phyloP scores from a whole-genome alignment of 1,284 basidiomycete genomes.

The Trichosporon inkin region DNA sequence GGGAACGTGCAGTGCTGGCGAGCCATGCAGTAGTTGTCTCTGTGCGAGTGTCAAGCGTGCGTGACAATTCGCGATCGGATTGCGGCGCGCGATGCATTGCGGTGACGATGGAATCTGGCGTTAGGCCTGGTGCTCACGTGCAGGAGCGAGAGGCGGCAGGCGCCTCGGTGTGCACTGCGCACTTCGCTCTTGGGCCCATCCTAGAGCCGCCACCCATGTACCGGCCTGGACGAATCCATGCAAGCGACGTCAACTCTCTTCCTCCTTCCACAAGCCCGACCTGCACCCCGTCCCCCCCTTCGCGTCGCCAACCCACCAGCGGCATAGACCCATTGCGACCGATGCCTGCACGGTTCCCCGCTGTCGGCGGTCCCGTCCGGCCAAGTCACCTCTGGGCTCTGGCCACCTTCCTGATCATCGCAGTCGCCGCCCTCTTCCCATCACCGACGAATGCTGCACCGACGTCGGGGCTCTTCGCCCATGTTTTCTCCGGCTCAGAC shows the following conservation, averaged over 20 bases:
- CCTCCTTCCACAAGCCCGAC: neutral
- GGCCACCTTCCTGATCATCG: neutral
- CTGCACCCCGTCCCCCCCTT: neutral
- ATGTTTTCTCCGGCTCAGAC: neutral
- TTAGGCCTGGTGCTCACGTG: too few relatives aligned
- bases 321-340: neutral
- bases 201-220: neutral
- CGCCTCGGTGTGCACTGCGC: too few relatives aligned
- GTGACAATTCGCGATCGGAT: too few relatives aligned
- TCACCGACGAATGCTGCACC: neutral
- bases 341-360: slow-evolving; percentile 8
- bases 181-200: neutral
- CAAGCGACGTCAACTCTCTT: neutral
- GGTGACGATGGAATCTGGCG: too few relatives aligned
- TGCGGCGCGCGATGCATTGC: too few relatives aligned
- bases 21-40: neutral
- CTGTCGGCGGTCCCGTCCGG: slow-evolving; percentile 6
- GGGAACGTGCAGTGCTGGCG: too few relatives aligned
- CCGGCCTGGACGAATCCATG: neutral
- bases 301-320: neutral
- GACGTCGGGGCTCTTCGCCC: neutral
- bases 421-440: slow-evolving; percentile 1
- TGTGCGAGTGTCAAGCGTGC: neutral
- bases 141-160: too few relatives aligned
- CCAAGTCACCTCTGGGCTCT: slow-evolving; percentile 5